phyloP scores from a whole-genome alignment of 805 yeast genomes.

The Candida ovalis region DNA sequence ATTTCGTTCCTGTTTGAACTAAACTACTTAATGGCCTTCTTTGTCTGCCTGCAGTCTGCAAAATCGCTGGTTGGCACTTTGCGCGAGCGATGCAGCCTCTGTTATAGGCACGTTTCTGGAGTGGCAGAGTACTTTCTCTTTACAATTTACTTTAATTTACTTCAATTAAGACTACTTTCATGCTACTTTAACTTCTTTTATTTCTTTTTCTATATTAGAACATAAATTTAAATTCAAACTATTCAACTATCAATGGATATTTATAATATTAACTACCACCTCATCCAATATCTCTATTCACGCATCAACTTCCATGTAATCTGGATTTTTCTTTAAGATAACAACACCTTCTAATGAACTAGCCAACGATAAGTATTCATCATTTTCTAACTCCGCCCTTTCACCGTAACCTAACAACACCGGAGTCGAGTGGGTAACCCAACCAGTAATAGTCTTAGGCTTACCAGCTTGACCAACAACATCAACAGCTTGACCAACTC shows the following conservation, averaged over 20 bases:
- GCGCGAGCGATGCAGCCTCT: background rate
- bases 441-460: slow-evolving; percentile 97
- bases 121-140: background rate
- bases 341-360: slow-evolving; percentile 90
- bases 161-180: background rate
- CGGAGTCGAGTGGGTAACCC: slow-evolving; percentile 99
- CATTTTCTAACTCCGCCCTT: slow-evolving; percentile 94
- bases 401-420: slow-evolving; percentile 92
- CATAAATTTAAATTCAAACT: background rate
- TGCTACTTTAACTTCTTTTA: background rate
- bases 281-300: background rate
- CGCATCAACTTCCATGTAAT: slow-evolving; percentile 51
- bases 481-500: slow-evolving; percentile 99
- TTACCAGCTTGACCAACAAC: slow-evolving; percentile 99
- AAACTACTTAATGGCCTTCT: too few species aligned
- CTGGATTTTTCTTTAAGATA: slow-evolving; percentile 87
- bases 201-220: background rate
- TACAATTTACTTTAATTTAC: background rate
- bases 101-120: background rate
- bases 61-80: background rate
- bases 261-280: background rate
- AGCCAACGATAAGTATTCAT: slow-evolving; percentile 82
- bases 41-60: background rate
- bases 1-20: background rate
- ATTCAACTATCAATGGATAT: background rate